phyloP scores from a whole-genome alignment of 108 stramenopile genomes.

The Aurantiochytrium sp. region DNA sequence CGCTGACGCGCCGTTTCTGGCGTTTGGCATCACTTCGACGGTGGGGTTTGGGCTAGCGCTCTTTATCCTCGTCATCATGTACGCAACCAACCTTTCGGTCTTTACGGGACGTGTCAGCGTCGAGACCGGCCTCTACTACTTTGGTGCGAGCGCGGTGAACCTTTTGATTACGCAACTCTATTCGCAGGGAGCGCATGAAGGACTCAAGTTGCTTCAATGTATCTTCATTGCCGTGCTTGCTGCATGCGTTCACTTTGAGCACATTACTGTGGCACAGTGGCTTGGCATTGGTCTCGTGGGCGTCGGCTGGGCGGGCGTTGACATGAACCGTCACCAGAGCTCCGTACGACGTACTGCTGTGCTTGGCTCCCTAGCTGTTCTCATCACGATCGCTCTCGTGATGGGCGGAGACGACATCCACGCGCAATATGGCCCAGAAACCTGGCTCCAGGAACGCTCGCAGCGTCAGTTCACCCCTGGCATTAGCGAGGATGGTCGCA shows the following conservation, averaged over 20 bases:
- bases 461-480: background rate
- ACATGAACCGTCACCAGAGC: background rate
- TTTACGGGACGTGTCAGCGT: background rate
- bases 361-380: background rate
- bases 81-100: background rate
- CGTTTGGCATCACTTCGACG: background rate
- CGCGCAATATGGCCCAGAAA: background rate
- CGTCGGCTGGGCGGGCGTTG: background rate
- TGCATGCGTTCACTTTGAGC: background rate
- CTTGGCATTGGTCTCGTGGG: background rate
- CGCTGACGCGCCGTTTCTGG: background rate
- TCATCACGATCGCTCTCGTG: background rate
- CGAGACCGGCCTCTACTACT: background rate
- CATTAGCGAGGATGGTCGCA: background rate
- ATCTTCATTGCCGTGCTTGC: background rate
- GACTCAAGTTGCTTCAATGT: background rate
- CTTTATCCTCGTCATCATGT: background rate
- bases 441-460: background rate
- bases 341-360: background rate
- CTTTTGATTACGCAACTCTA: background rate
- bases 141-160: background rate
- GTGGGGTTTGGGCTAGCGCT: background rate
- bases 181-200: background rate
- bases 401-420: background rate
- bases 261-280: background rate